phyloP scores from a whole-genome alignment of 2,329 filamentous ascomycete genomes.

The Lachnellula hyalina region DNA sequence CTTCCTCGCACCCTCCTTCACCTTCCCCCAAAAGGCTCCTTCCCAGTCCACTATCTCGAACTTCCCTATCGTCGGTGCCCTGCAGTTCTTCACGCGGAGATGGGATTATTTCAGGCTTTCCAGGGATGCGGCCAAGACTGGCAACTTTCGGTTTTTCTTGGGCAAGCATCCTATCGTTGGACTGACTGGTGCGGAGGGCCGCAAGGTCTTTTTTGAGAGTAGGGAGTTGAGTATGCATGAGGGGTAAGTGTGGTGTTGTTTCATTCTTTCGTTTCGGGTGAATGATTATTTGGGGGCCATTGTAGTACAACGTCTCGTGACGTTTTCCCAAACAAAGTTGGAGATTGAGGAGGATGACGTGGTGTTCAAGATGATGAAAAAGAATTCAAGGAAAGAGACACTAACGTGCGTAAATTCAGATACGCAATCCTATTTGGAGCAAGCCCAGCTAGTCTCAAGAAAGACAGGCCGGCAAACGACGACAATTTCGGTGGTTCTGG shows the following conservation, averaged over 20 bases:
- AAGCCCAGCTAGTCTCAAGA: neutral
- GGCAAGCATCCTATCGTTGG: conserved; percentile 41
- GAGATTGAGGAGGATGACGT: too few relatives aligned
- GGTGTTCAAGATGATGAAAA: too few relatives aligned
- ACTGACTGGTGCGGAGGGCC: conserved; percentile 38
- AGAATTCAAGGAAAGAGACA: too few relatives aligned
- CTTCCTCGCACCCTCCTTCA: neutral
- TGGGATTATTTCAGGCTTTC: conserved; percentile 40
- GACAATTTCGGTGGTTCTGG: neutral
- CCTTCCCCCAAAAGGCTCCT: conserved; percentile 19
- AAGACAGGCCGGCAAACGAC: neutral
- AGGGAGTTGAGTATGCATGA: conserved; percentile 39
- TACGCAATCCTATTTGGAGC: conserved; percentile 9
- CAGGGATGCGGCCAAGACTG: conserved; percentile 30
- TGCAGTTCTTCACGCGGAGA: conserved; percentile 42
- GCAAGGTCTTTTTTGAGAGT: conserved; percentile 41
- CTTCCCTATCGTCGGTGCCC: conserved; percentile 40
- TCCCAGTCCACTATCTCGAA: conserved; percentile 16
- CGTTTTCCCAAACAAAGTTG: too few relatives aligned
- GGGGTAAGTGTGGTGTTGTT: conserved; percentile 31
- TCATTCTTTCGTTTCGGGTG: conserved; percentile 1
- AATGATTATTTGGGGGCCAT: too few relatives aligned
- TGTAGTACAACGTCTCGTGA: too few relatives aligned
- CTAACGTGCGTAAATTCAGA: neutral
- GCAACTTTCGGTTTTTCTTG: conserved; percentile 45